Conservation (phyloP, 371 early-diverging fungal species). For the Zopfochytrium polystomum region DNA sequence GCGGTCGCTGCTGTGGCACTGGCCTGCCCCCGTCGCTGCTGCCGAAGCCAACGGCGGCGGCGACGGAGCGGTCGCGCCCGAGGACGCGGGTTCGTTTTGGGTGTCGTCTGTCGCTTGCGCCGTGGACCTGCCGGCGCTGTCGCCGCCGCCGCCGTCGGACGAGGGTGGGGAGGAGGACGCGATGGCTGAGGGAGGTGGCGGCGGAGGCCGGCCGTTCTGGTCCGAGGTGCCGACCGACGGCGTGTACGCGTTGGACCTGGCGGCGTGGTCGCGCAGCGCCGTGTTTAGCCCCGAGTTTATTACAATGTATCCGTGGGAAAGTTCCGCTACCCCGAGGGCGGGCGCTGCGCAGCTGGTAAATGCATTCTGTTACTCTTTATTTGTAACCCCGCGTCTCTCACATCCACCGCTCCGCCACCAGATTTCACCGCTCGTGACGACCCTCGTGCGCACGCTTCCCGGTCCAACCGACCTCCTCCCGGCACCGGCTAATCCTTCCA, state of each 20-base stretch:
- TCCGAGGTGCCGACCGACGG: constrained; percentile 73
- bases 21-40: too few species aligned
- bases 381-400: too few species aligned
- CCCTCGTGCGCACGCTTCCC: too few species aligned
- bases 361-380: too few species aligned
- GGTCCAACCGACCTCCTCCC: constrained; percentile 15
- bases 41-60: neutral
- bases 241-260: constrained; percentile 56
- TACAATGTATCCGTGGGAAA: too few species aligned
- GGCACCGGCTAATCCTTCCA: constrained; percentile 7
- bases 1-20: constrained; percentile 69
- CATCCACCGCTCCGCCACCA: too few species aligned
- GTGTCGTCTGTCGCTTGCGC: constrained; percentile 24
- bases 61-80: neutral
- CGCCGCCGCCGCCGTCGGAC: neutral
- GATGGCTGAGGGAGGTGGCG: constrained; percentile 7
- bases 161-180: constrained; percentile 9
- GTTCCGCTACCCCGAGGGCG: too few species aligned
- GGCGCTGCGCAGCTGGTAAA: too few species aligned
- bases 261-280: constrained; percentile 2
- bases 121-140: neutral
- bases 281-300: too few species aligned
- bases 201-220: constrained; percentile 38
- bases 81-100: constrained; percentile 3
- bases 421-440: too few species aligned